Evolutionary conservation across 805 yeast genomes (phyloP), one percentile per base, ranked within the genome.

Genomic region (Pichia insulana): DNA sequence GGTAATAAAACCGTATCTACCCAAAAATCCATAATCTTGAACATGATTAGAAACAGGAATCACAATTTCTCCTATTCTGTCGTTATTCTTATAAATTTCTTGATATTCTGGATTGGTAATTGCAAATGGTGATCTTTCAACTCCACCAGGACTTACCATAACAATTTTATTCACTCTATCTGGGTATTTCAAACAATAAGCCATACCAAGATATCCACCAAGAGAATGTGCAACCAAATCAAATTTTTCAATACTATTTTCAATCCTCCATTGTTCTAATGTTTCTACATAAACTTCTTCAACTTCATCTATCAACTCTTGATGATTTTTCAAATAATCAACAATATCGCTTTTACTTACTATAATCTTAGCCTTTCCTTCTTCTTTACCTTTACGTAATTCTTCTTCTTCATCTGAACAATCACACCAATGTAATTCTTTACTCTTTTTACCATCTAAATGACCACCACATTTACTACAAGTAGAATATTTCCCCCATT

Each of bases 121-220:
- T 0, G 89, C 78, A 54, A 69, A 76, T 0, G 82, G 71, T 37
- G 75, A 76, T 35, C 85, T 66, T 51, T 85, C 94, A 16, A 84
- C 77, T 0, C 95, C 95, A 0, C 82, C 83, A 0, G 95, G 95
- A 11, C 87, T 78, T 3, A 81, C 71, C 19, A 84, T 63, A 2
- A 82, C 65, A 49, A 85, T 60, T 45, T 73, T 71, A 13, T 69
- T 61, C 7, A 85, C 67, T 4, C 67, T 56, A 0, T 71, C 56
- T 0, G 88, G 86, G 51, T 80, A 70, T 46, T 66, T 73, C 34
- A 77, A 54, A 2, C 83, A 69, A 56, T 81, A 84, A 7, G 79
- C 73, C 38, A 74, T 73, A 0, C 85, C 73, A 10, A 43, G 10
- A 51, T 82, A 80, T 0, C 87, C 92, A 27, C 95, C 95, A 49